phyloP scores from a whole-genome alignment of 1,284 basidiomycete species.

The Ceratobasidium sp. region DNA sequence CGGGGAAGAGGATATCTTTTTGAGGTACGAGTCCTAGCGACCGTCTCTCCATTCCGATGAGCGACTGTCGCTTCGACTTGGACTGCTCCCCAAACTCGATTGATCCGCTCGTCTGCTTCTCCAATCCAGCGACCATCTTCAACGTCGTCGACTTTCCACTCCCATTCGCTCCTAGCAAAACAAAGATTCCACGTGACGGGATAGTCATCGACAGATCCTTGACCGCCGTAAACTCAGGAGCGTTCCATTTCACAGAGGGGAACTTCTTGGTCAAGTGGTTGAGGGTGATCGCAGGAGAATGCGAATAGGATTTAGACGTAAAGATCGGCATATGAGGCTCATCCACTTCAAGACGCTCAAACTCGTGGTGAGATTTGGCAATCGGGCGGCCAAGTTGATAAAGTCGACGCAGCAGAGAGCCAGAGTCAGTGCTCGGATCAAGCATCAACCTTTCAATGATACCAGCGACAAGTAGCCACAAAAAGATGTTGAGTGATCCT shows the following conservation, averaged over 20 bases:
- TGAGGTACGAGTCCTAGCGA: conserved; percentile 81
- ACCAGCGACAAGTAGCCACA: conserved; percentile 74
- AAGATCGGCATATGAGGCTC: conserved; percentile 53
- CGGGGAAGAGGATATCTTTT: conserved; percentile 83
- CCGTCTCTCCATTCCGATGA: conserved; percentile 60
- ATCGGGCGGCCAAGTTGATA: conserved; percentile 48
- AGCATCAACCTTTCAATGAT: conserved; percentile 71
- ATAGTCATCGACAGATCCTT: conserved; percentile 71
- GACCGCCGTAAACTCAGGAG: conserved; percentile 64
- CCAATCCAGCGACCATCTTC: conserved; percentile 71
- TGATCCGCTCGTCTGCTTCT: conserved; percentile 66
- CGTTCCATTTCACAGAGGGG: conserved; percentile 43
- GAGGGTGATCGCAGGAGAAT: conserved; percentile 63
- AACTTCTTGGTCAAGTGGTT: conserved; percentile 69
- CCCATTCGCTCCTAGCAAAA: conserved; percentile 72
- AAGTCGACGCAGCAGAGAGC: conserved; percentile 47
- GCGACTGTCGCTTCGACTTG: not conserved
- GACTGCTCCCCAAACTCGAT: conserved; percentile 64
- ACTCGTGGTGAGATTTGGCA: conserved; percentile 44
- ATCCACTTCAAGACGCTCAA: conserved; percentile 46
- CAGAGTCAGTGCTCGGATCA: conserved; percentile 55
- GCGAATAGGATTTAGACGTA: not conserved
- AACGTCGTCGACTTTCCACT: conserved; percentile 82
- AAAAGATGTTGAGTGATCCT: conserved; percentile 70
- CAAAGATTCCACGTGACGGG: conserved; percentile 76